Base-by-base conservation (phyloP, 2,329 filamentous ascomycete genomes). In the Aspergillus melleus region DNA sequence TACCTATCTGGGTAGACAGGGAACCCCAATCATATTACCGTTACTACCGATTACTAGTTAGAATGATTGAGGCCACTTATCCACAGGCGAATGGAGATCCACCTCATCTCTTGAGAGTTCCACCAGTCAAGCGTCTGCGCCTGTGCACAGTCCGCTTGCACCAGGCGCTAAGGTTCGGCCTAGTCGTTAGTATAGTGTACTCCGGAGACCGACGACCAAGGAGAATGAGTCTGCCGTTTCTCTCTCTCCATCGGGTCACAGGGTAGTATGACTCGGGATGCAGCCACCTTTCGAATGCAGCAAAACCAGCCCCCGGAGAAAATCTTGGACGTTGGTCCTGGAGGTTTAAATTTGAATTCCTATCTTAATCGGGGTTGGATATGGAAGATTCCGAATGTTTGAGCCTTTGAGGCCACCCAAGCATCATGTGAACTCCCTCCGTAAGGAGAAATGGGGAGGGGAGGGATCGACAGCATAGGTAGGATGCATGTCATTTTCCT, bases 131-230 rank as follows among this genome's bases (percentile, higher is more conserved):
- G 52, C 58, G 53, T 12, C 49, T 49, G 52, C 59, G 30, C 52
- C 39, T 57, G 60, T 62, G 58, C 61, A 61, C 61, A 56, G 59
- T 57, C 55, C 62, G 55, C 55, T 54, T 60, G 57, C 61, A 61
- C 60, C 16, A 49, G 44, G 24, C 26, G 14, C 51, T n/a, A 29
- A 19, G 20, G n/a, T 52, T 32, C 29, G 36, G 11, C 29, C 8
- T 52, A 39, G 51, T 26, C 36, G 12, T 49, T 39, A 55, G 32
- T 49, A 47, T 10, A 49, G 19, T 14, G 11, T 26, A 16, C 24
- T 49, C 39, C 14, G 44, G 32, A 49, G 49, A 6, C 36, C 36
- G 14, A n/a, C 6, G 36, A n/a, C 36, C 36, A 42, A 42, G 14
- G 16, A 16, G 36, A n/a, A n/a, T 42, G 4, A n/a, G 36, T 42